A percentile compares a stretch with the other conserved stretches of the same genome.
These are phyloP conservation scores for Globisporangium cederbergense DNA, from an alignment of 352 stramenopile genomes.

Conservation along the genomic window DNA sequence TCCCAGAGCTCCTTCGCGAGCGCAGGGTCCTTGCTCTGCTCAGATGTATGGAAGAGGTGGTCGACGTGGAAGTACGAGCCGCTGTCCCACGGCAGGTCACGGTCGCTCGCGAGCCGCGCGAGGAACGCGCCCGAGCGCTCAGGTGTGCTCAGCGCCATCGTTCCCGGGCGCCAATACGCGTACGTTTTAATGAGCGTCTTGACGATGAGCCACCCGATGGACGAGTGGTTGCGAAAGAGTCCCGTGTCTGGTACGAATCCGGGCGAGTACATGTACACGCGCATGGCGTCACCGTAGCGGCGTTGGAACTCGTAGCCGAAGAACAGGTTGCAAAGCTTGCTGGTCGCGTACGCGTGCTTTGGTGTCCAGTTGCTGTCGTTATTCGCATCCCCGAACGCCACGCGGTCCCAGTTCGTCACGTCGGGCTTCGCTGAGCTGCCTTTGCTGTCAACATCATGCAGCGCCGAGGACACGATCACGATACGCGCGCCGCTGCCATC, in stretches of 20 bases:
- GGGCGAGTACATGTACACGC: constrained; percentile 35
- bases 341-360: constrained; percentile 28
- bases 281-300: constrained; percentile 19
- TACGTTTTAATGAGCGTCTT: constrained; percentile 29
- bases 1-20: constrained; percentile 31
- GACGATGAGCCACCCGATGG: constrained; percentile 22
- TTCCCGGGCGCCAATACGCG: constrained; percentile 17
- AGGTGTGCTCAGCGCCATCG: constrained; percentile 25
- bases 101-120: constrained; percentile 29
- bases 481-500: constrained; percentile 16
- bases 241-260: constrained; percentile 35
- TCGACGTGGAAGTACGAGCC: constrained; percentile 36
- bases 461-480: constrained; percentile 33
- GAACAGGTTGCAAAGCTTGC: constrained; percentile 44
- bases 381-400: constrained; percentile 22
- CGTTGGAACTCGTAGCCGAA: constrained; percentile 40
- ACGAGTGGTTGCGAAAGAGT: constrained; percentile 34
- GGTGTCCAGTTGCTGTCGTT: constrained; percentile 9
- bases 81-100: constrained; percentile 27
- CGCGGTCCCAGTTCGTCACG: constrained; percentile 30
- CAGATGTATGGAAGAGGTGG: constrained; percentile 30
- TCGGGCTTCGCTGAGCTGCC: constrained; percentile 14
- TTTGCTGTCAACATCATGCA: constrained; percentile 22
- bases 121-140: constrained; percentile 32
- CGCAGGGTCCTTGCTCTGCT: constrained; percentile 26